phyloP scores from a whole-genome alignment of 768 basidiomycete genomes.

The Neoboletus brunneissimus region DNA sequence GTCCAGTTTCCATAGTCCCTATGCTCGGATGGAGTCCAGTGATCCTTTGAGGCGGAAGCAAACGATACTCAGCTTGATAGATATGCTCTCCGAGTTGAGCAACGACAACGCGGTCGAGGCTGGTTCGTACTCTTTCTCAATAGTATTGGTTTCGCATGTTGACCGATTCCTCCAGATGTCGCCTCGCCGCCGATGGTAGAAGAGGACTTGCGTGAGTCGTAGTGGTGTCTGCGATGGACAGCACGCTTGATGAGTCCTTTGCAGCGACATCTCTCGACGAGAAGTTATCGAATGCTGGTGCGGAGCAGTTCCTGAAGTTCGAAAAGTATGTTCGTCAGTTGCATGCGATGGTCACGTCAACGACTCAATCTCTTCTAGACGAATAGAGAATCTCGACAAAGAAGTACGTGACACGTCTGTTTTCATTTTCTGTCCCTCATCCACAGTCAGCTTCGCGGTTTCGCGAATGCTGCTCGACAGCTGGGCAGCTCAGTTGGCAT shows the following conservation, averaged over 20 bases:
- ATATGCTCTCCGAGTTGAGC: slow-evolving; percentile 44
- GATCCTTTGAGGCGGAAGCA: slow-evolving; percentile 41
- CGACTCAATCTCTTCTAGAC: slow-evolving; percentile 29
- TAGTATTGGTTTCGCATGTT: slow-evolving; percentile 2
- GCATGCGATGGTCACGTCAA: background rate
- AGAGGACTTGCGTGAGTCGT: slow-evolving; percentile 41
- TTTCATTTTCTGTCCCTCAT: slow-evolving; percentile 11
- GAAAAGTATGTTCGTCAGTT: slow-evolving; percentile 37
- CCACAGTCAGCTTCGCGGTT: slow-evolving; percentile 43
- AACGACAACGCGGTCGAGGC: slow-evolving; percentile 36
- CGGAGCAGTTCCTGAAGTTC: slow-evolving; percentile 47
- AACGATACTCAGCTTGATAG: slow-evolving; percentile 46
- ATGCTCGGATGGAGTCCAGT: slow-evolving; percentile 26
- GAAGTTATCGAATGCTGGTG: slow-evolving; percentile 47
- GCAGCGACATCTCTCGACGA: slow-evolving; percentile 47
- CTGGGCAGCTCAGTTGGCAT: slow-evolving; percentile 56
- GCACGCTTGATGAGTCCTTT: slow-evolving; percentile 9
- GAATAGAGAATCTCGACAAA: slow-evolving; percentile 46
- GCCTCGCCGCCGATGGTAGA: slow-evolving; percentile 37
- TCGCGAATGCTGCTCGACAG: slow-evolving; percentile 54
- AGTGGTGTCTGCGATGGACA: background rate
- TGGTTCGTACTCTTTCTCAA: slow-evolving; percentile 26
- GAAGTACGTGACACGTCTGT: slow-evolving; percentile 33
- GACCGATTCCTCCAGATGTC: slow-evolving; percentile 18
- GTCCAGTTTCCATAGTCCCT: slow-evolving; percentile 25